Conservation (phyloP, 805 yeast genomes). For the Clavispora carvajalis region DNA sequence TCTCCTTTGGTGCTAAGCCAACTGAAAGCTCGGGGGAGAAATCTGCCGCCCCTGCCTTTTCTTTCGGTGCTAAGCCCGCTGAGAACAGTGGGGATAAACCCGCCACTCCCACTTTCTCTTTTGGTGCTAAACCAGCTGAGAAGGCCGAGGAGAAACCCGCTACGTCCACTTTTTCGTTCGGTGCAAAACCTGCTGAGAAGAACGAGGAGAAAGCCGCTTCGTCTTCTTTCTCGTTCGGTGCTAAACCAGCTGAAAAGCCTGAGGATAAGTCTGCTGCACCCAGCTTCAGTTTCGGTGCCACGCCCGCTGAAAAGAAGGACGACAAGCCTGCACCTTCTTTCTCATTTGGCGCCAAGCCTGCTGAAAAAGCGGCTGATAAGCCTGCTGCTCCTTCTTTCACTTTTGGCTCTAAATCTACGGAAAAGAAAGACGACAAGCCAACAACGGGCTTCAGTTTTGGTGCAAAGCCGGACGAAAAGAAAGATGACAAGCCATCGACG, state of each 20-base stretch:
- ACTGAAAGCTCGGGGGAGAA: slow-evolving; percentile 5
- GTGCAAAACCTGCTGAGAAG: not conserved
- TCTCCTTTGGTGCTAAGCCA: slow-evolving; percentile 2
- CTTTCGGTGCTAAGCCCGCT: no score
- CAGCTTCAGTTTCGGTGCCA: slow-evolving; percentile 10
- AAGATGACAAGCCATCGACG: slow-evolving; percentile 12
- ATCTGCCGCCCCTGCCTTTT: slow-evolving; percentile 9
- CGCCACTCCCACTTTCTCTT: slow-evolving; percentile 12
- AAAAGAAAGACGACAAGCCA: slow-evolving; percentile 12
- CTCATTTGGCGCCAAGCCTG: slow-evolving; percentile 21
- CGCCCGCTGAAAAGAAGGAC: slow-evolving; percentile 4
- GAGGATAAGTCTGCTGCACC: slow-evolving; percentile 2
- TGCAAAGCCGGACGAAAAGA: slow-evolving; percentile 4
- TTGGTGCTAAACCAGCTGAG: not conserved
- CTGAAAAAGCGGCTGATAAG: slow-evolving; percentile 1
- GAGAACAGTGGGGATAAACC: no score
- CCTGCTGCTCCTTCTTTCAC: slow-evolving; percentile 8
- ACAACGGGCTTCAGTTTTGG: slow-evolving; percentile 5
- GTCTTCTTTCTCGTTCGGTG: slow-evolving; percentile 10
- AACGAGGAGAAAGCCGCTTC: not conserved
- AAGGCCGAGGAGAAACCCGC: not conserved
- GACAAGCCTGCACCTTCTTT: not conserved
- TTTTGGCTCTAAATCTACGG: slow-evolving; percentile 4
- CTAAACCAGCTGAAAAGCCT: slow-evolving; percentile 7
- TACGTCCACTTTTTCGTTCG: not conserved